Base-by-base conservation (phyloP, 495 filamentous ascomycete species). In the Podospora appendiculata region DNA sequence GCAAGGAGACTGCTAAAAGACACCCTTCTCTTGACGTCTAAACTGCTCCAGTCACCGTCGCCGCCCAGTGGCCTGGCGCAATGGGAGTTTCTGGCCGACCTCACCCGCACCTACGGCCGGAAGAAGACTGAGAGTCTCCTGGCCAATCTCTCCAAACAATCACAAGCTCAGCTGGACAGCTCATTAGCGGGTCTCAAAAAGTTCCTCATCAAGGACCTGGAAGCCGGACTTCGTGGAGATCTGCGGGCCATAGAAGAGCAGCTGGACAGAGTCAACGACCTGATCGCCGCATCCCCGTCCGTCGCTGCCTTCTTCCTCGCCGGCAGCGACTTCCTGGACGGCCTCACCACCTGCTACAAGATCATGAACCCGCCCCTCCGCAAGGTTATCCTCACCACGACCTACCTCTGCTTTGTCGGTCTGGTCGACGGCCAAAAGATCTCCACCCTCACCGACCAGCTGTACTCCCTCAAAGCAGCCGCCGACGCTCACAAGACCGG, bases 261-360 rank as follows among this genome's bases (percentile, higher is more conserved):
- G 12, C 60, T 81, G 7, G 71, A 72, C 47, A 58, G 67, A 32
- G 55, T 78, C 0, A 77, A 77, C 47, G 69, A 75, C 44, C 65
- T 87, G 1, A 65, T 86, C 4, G 70, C 76, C 48, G 65, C 68
- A 8, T 85, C 77, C 6, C 72, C 78, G 0, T 68, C 77, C 5
- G 65, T 72, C 32, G 78, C 77, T 12, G 61, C 62, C n/a, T 82
- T 84, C 58, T 82, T 95, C 45, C 76, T 94, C 64, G 83, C 83
- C 1, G 90, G 90, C 14, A 88, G 87, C 45, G 90, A 95, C 64
- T 90, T 90, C 58, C 61, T 95, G 11, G 90, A 96, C 60, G 82
- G 84, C 3, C 71, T 94, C 12, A 70, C 77, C 34, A 78, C 73
- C 54, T 79, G 79, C 47, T 94, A 87, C 65, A 79, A 73, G 41